Evolutionary conservation across 2,329 filamentous ascomycete species (phyloP).

Genomic region (Hypomyces rosellus): DNA sequence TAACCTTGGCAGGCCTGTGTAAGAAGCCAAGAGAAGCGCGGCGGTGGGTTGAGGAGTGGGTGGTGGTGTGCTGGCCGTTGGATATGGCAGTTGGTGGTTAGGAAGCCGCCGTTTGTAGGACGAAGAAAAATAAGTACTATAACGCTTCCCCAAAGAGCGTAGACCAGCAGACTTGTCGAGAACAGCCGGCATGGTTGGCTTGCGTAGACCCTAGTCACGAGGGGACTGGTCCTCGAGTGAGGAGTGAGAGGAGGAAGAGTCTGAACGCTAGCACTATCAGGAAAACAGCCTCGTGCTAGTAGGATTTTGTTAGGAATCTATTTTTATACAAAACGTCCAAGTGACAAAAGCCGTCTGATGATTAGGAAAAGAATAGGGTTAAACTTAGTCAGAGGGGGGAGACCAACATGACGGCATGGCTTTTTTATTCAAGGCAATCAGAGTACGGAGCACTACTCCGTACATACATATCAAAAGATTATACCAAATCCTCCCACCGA

Average conservation of each 20-base stretch:
- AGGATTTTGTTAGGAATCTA: neutral
- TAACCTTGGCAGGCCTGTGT: neutral
- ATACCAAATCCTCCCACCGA: too few relatives aligned
- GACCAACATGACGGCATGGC: too few relatives aligned
- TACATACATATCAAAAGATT: too few relatives aligned
- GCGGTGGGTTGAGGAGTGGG: neutral
- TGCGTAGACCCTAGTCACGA: neutral
- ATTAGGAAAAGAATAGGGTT: too few relatives aligned
- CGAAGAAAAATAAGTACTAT: neutral
- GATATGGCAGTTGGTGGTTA: neutral
- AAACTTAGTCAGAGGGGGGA: too few relatives aligned
- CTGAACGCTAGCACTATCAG: too few relatives aligned
- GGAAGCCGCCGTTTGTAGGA: neutral
- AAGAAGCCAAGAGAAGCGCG: conserved; percentile 8
- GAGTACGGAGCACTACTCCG: too few relatives aligned
- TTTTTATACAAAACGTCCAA: neutral
- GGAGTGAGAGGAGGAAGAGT: too few relatives aligned
- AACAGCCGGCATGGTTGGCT: conserved; percentile 6
- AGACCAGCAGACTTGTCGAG: too few relatives aligned
- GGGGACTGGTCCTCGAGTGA: neutral
- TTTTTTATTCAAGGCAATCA: too few relatives aligned
- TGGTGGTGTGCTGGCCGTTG: conserved; percentile 2
- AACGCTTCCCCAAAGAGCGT: neutral
- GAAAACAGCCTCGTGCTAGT: too few relatives aligned
- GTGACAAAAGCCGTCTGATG: too few relatives aligned